A percentile compares a stretch with the other conserved stretches of the same genome.
These are phyloP conservation scores for Aspergillus bridgeri DNA, from an alignment of 495 filamentous ascomycete genomes.

Conservation along the genomic window DNA sequence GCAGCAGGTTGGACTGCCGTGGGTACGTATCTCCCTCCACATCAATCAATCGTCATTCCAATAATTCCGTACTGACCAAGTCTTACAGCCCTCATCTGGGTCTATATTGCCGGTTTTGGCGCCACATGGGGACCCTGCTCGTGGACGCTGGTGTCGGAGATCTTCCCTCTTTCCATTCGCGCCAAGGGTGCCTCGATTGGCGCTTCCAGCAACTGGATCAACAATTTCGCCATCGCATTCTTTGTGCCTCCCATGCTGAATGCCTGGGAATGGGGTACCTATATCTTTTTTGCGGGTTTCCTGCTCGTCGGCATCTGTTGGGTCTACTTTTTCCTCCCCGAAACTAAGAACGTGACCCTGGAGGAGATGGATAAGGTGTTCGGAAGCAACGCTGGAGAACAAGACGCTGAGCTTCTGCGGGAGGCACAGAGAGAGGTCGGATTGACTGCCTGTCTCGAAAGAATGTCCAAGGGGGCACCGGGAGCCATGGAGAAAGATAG, in stretches of 20 bases:
- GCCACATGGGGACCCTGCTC: constrained; percentile 53
- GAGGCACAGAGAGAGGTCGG: too few relatives aligned
- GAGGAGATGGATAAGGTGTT: constrained; percentile 62
- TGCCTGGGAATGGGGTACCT: constrained; percentile 46
- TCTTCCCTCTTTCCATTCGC: constrained; percentile 45
- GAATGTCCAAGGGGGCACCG: too few relatives aligned
- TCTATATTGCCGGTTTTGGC: constrained; percentile 53
- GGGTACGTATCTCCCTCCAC: too few relatives aligned
- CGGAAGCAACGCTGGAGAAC: constrained; percentile 34
- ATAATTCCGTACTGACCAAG: too few relatives aligned
- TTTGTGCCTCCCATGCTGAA: constrained; percentile 48
- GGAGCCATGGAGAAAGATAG: too few relatives aligned
- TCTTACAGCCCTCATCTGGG: constrained; percentile 33
- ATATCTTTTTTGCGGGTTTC: constrained; percentile 41
- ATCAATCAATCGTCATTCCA: too few relatives aligned
- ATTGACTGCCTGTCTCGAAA: too few relatives aligned
- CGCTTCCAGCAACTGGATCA: constrained; percentile 47
- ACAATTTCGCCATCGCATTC: constrained; percentile 47
- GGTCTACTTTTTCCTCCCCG: constrained; percentile 48
- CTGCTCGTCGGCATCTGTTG: constrained; percentile 36
- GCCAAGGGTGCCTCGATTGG: constrained; percentile 42
- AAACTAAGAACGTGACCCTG: constrained; percentile 62
- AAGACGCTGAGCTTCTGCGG: too few relatives aligned
- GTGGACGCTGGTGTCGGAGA: constrained; percentile 33
- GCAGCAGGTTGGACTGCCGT: constrained; percentile 44